Conservation (phyloP, 352 stramenopile genomes). For the Elongisporangium senticosum region DNA sequence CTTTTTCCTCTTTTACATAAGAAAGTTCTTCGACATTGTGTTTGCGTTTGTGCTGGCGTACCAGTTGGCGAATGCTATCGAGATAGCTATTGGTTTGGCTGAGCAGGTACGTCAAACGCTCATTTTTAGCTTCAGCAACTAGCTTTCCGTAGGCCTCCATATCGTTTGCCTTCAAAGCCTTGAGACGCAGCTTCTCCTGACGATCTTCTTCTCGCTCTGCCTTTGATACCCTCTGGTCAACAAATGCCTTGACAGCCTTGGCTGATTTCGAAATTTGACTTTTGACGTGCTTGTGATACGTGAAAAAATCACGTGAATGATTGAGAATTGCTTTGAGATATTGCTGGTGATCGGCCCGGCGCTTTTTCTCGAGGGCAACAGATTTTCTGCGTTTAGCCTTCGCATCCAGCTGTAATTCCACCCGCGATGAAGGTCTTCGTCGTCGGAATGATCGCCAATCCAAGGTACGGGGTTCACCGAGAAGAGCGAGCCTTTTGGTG, state of each 20-base stretch:
- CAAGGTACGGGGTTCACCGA: slow-evolving; percentile 57
- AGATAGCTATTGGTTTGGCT: slow-evolving; percentile 96
- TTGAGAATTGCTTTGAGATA: slow-evolving; percentile 81
- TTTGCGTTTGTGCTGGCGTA: slow-evolving; percentile 88
- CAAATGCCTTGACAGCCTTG: slow-evolving; percentile 64
- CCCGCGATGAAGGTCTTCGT: slow-evolving; percentile 46
- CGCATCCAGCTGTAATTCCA: slow-evolving; percentile 66
- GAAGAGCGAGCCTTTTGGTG: slow-evolving; percentile 50
- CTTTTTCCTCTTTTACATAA: slow-evolving; percentile 4
- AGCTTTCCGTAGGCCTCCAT: slow-evolving; percentile 97
- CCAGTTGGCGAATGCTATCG: slow-evolving; percentile 91
- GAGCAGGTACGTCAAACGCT: slow-evolving; percentile 95
- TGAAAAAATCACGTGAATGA: slow-evolving; percentile 81
- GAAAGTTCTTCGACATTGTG: slow-evolving; percentile 47
- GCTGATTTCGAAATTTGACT: slow-evolving; percentile 59
- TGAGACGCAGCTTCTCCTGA: slow-evolving; percentile 83
- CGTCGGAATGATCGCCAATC: slow-evolving; percentile 77
- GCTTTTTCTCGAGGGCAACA: slow-evolving; percentile 79
- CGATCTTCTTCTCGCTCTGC: slow-evolving; percentile 83
- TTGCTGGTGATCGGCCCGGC: slow-evolving; percentile 63
- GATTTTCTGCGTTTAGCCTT: slow-evolving; percentile 79
- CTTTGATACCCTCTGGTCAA: slow-evolving; percentile 74
- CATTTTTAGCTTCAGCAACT: slow-evolving; percentile 97
- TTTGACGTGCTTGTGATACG: slow-evolving; percentile 86
- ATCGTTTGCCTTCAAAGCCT: slow-evolving; percentile 93